These are phyloP conservation scores for Hypoxylon sp. DNA, from an alignment of 2,329 filamentous ascomycete genomes.

Conservation along the genomic window DNA sequence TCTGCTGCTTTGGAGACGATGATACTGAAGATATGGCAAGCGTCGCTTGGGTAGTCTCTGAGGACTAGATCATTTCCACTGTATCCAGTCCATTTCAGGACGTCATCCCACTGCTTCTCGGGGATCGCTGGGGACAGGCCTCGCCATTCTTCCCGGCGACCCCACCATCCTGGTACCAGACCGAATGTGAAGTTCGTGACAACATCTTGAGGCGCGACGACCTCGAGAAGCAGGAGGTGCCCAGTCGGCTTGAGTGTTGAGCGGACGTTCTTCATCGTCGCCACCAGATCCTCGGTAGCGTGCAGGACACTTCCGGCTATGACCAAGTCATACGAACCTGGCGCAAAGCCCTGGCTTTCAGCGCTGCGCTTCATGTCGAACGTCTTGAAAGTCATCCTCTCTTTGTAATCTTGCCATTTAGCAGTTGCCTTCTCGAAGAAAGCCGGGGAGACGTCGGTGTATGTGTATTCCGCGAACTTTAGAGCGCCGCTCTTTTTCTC, in stretches of 20 bases:
- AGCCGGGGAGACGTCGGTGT: slow-evolving; percentile 57
- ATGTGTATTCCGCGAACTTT: slow-evolving; percentile 55
- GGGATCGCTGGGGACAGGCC: slow-evolving; percentile 28
- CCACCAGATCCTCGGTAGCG: slow-evolving; percentile 31
- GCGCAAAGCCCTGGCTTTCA: slow-evolving; percentile 35
- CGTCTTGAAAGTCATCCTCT: slow-evolving; percentile 37
- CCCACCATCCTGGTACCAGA: slow-evolving; percentile 40
- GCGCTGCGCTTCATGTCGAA: slow-evolving; percentile 37
- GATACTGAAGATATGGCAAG: slow-evolving; percentile 45
- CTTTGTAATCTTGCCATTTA: slow-evolving; percentile 38
- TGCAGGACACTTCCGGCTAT: slow-evolving; percentile 41
- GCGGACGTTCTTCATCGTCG: slow-evolving; percentile 36
- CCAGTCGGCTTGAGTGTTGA: slow-evolving; percentile 31
- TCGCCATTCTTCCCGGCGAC: slow-evolving; percentile 34
- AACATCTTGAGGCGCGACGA: slow-evolving; percentile 43
- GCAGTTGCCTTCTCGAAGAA: slow-evolving; percentile 39
- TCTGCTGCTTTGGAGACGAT: slow-evolving; percentile 46
- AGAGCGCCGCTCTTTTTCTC: slow-evolving; percentile 44
- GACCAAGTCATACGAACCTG: slow-evolving; percentile 37
- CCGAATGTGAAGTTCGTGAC: slow-evolving; percentile 49
- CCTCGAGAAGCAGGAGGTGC: slow-evolving; percentile 35
- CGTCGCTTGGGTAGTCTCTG: slow-evolving; percentile 28
- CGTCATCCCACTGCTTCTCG: slow-evolving; percentile 37
- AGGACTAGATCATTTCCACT: slow-evolving; percentile 39
- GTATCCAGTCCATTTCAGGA: slow-evolving; percentile 41